Conservation (phyloP, 2,329 filamentous ascomycete genomes). For the Ceratocystis destructans region DNA sequence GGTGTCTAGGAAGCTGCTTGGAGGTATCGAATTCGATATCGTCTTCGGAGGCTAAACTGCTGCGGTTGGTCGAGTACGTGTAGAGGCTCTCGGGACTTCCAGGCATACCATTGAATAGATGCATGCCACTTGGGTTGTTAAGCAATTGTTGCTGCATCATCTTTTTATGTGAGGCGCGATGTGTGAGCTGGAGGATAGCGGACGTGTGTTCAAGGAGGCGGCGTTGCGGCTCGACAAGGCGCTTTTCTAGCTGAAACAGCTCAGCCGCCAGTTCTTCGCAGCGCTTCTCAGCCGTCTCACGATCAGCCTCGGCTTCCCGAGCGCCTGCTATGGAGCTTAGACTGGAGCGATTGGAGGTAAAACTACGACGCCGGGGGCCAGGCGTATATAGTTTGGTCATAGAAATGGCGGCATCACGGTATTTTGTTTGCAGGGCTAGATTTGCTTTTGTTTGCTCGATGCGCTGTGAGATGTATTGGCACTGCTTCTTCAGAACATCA, state of each 20-base stretch:
- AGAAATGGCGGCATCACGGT: slow-evolving; percentile 81
- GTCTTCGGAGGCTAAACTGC: slow-evolving; percentile 42
- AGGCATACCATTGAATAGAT: slow-evolving; percentile 45
- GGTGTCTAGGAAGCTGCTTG: slow-evolving; percentile 35
- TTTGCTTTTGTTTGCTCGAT: slow-evolving; percentile 72
- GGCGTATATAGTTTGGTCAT: slow-evolving; percentile 67
- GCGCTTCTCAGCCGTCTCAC: slow-evolving; percentile 59
- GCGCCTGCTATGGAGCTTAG: slow-evolving; percentile 31
- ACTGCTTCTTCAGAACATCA: slow-evolving; percentile 80
- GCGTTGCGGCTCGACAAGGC: slow-evolving; percentile 59
- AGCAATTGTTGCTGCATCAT: slow-evolving; percentile 20
- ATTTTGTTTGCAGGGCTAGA: slow-evolving; percentile 79
- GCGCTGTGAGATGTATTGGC: slow-evolving; percentile 55
- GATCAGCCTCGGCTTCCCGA: slow-evolving; percentile 57
- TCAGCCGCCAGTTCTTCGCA: slow-evolving; percentile 77
- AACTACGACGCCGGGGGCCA: slow-evolving; percentile 37
- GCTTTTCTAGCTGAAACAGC: slow-evolving; percentile 64
- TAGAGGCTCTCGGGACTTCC: slow-evolving; percentile 67
- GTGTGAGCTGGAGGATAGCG: slow-evolving; percentile 79
- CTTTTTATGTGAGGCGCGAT: slow-evolving; percentile 55
- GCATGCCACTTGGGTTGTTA: slow-evolving; percentile 26
- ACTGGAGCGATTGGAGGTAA: slow-evolving; percentile 37
- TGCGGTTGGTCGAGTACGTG: slow-evolving; percentile 48
- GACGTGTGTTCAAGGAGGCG: slow-evolving; percentile 80
- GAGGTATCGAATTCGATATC: slow-evolving; percentile 58